Percentiles rank a stretch among this genome's conserved stretches.
Conservation (phyloP, 352 stramenopile genomes). For the Phytophthora tubulina region DNA sequence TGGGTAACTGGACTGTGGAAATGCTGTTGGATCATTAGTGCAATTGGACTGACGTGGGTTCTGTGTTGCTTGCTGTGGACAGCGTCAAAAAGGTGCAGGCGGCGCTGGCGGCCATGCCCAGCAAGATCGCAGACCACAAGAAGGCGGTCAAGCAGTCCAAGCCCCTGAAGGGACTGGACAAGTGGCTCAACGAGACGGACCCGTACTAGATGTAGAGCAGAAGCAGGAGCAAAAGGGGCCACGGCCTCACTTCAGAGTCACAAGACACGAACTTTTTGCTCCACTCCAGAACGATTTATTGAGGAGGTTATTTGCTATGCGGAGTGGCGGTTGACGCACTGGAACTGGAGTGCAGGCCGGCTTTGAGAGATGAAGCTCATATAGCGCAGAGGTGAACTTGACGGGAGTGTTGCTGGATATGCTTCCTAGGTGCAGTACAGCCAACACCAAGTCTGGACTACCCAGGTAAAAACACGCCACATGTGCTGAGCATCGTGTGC, state of each 20-base stretch:
- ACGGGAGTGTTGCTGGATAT: too few species aligned
- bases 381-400: too few species aligned
- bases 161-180: conserved; percentile 88
- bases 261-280: conserved; percentile 28
- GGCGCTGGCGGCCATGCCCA: conserved; percentile 80
- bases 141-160: conserved; percentile 85
- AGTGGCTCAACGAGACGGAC: conserved; percentile 89
- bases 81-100: conserved; percentile 90
- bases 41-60: conserved; percentile 2
- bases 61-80: conserved; percentile 5
- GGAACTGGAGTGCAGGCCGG: not conserved
- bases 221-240: conserved; percentile 18
- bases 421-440: too few species aligned
- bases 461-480: too few species aligned
- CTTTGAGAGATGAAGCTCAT: not conserved
- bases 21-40: not conserved
- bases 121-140: conserved; percentile 90
- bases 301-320: not conserved
- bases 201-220: conserved; percentile 68
- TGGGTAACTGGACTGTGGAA: conserved; percentile 29
- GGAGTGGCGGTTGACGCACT: conserved; percentile 1
- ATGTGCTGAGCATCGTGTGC: not conserved
- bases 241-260: conserved; percentile 10
- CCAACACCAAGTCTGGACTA: too few species aligned
- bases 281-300: conserved; percentile 9